Evolutionary conservation across 1,284 basidiomycete genomes (phyloP).

Genomic region (Trametes versicolor): DNA sequence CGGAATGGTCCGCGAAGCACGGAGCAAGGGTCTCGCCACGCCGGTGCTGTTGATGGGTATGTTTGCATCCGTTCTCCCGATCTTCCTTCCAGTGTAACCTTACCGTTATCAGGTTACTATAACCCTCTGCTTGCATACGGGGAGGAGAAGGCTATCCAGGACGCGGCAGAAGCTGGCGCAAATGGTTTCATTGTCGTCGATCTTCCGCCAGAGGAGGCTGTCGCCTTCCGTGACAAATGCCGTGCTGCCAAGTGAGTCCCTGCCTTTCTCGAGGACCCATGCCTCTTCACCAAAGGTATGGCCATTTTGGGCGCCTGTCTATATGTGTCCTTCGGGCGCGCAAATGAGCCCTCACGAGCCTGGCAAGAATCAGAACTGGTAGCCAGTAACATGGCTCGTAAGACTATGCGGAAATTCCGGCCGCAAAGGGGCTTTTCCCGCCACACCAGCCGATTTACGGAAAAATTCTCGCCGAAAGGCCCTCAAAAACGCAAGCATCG

Average conservation of each 20-base stretch:
- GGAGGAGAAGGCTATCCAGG: constrained; percentile 92
- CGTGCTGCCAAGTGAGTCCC: constrained; percentile 70
- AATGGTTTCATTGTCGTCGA: constrained; percentile 99
- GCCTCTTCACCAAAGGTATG: too few relatives aligned
- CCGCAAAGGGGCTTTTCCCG: too few relatives aligned
- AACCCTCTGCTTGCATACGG: constrained; percentile 96
- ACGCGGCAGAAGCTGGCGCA: constrained; percentile 89
- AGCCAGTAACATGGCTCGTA: too few relatives aligned
- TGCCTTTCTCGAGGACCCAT: too few relatives aligned
- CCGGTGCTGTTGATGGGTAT: constrained; percentile 95
- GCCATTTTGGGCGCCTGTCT: too few relatives aligned
- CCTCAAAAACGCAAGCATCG: too few relatives aligned
- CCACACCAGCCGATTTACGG: too few relatives aligned
- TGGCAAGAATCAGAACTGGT: too few relatives aligned
- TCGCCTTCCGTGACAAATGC: constrained; percentile 91
- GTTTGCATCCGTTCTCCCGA: constrained; percentile 32
- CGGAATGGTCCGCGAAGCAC: constrained; percentile 81
- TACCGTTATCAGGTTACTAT: constrained; percentile 82
- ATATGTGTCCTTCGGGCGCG: too few relatives aligned
- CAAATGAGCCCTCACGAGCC: too few relatives aligned
- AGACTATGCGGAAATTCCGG: too few relatives aligned
- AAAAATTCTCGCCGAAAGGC: too few relatives aligned
- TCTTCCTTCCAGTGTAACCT: neutral
- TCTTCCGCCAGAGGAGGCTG: constrained; percentile 96
- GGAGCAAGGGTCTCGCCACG: constrained; percentile 81